These are phyloP conservation scores for Punctularia strigosozonata DNA, from an alignment of 768 basidiomycete genomes.

Conservation along the genomic window DNA sequence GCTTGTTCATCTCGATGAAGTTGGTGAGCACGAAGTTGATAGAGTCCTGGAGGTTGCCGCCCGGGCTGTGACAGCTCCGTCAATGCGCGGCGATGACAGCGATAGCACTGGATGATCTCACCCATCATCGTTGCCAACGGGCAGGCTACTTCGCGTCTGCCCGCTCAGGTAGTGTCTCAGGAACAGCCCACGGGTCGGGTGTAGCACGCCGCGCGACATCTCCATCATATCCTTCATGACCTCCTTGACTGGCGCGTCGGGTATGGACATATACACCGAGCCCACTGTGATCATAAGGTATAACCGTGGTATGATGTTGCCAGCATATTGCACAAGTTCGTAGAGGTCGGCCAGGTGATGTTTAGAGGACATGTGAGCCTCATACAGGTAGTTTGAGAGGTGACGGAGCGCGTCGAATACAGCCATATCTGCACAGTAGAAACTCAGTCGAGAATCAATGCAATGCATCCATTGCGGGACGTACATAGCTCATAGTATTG, in stretches of 20 bases:
- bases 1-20: conserved; percentile 99
- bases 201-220: conserved; percentile 94
- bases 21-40: conserved; percentile 94
- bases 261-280: conserved; percentile 97
- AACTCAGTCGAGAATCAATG: not conserved
- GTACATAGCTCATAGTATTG: conserved; percentile 97
- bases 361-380: conserved; percentile 82
- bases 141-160: conserved; percentile 93
- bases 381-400: conserved; percentile 92
- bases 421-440: conserved; percentile 71
- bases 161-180: conserved; percentile 94
- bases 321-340: conserved; percentile 98
- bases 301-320: conserved; percentile 86
- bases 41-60: conserved; percentile 89
- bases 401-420: conserved; percentile 95
- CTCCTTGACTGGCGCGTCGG: conserved; percentile 95
- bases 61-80: conserved; percentile 38
- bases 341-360: conserved; percentile 98
- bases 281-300: conserved; percentile 99
- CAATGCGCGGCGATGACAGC: too few species aligned
- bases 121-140: conserved; percentile 78
- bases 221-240: conserved; percentile 99
- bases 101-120: too few species aligned
- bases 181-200: conserved; percentile 95
- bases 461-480: conserved; percentile 3